Base-by-base conservation (phyloP, 345 rosid species). In the Aegle marmelos region DNA sequence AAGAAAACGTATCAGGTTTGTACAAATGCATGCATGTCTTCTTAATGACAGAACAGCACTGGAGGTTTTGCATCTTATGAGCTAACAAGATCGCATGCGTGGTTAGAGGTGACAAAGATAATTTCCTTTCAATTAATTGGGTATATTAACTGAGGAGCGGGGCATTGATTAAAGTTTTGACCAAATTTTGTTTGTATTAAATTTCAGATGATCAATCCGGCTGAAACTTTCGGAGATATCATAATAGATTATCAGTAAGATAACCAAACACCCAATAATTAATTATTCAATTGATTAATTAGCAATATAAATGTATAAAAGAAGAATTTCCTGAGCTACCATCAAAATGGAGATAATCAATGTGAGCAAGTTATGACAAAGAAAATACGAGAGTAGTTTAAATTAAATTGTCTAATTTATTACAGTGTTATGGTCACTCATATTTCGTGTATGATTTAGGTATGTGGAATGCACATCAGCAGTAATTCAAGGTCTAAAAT, bases 61-160 rank as follows among this genome's bases (percentile, higher is more conserved):
- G 96, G 98, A 53, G 98, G 98, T 3, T 90, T 90, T 83, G 93
- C 94, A 3, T 84, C 98, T 1, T 93, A 89, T 74, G 98, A 93
- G 81, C 94, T 83, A 50, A 89, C 95, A 9, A 86, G 97, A 88
- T 91, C 97, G 25, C 88, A 89, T 80, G 68, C 88, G 0, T 86
- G 87, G 91, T 74, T 93, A 57, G 95, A 93, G 95, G 95, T 88
- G 66, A 73, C 75, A 0, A 30, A 28, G 13, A 28, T 28, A 69
- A 9, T 10, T 19, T 37, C 57, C 6, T 7, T 68, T 68, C 22
- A 24, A 24, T 21, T 13, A 59, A 25, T 13, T 45, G 57, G 21
- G 21, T 53, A 22, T 5, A 17, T 53, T 45, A 1, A 13, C 17
- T 45, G 50, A 45, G 17, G 0, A 1, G 22, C 5, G 57, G 17